Conservation (phyloP, 2,329 filamentous ascomycete species). For the Phaeosphaeriaceae sp. region DNA sequence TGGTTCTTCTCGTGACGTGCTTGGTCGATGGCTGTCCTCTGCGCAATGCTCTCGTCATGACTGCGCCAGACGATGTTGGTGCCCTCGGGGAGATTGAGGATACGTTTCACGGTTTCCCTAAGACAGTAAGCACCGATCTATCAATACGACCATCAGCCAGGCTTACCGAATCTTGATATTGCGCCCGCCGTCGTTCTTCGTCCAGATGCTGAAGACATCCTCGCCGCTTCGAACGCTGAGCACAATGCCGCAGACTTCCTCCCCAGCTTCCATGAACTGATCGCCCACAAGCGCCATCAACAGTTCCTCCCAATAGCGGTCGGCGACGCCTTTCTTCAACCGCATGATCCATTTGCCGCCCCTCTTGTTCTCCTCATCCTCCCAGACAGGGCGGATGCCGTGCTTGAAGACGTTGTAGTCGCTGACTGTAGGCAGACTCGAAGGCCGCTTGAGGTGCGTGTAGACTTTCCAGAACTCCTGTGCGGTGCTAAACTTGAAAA, state of each 20-base stretch:
- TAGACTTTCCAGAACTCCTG: conserved; percentile 95
- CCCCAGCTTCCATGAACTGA: conserved; percentile 88
- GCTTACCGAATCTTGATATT: conserved; percentile 94
- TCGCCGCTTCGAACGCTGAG: conserved; percentile 94
- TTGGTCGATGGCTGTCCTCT: conserved; percentile 88
- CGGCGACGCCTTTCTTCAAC: conserved; percentile 95
- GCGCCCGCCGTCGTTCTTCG: conserved; percentile 87
- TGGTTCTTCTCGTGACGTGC: conserved; percentile 82
- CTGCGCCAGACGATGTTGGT: conserved; percentile 95
- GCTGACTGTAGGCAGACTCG: conserved; percentile 84
- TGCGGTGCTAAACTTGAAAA: conserved; percentile 80
- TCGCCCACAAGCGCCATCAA: conserved; percentile 90
- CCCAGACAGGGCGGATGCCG: conserved; percentile 96
- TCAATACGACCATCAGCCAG: background rate
- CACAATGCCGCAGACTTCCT: conserved; percentile 94
- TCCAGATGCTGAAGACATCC: conserved; percentile 98
- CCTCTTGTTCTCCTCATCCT: conserved; percentile 94
- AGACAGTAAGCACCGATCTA: conserved; percentile 22
- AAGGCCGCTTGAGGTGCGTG: conserved; percentile 87
- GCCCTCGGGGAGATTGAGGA: conserved; percentile 84
- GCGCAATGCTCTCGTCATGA: conserved; percentile 94
- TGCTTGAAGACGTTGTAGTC: conserved; percentile 99
- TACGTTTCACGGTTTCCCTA: conserved; percentile 92
- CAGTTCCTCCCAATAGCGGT: conserved; percentile 96
- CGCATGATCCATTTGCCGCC: conserved; percentile 98